Evolutionary conservation across 202 grass and related monocot genomes (phyloP), one percentile per base, ranked within the genome.

Genomic region (Panicum hallii): DNA sequence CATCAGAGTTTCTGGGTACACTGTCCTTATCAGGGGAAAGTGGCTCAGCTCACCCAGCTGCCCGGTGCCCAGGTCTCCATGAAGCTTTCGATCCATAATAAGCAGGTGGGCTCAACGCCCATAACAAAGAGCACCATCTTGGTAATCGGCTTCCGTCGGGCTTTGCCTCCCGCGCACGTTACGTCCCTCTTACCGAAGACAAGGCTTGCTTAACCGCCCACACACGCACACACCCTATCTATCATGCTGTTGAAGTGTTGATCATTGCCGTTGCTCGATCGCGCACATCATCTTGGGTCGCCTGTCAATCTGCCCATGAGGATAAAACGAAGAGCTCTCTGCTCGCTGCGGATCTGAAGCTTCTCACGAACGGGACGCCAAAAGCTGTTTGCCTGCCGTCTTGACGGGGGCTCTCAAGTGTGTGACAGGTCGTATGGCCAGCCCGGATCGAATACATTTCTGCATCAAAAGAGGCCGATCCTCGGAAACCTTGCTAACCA

Each of bases 131-230:
- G 73, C 74, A 14, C 80, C 46, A 46, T 72, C 55, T 78, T 78
- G 74, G 65, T 83, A 64, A 56, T 16, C 58, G 11, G 58, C 75
- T 2, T 41, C 56, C 67, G 41, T 84, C 87, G 67, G 9, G 5
- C 9, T 1, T 84, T 26, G 58, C 81, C 67, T 79, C 41, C 16
- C 3, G 30, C 44, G 48, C 75, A 88, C 67, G 81, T 23, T 74
- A 67, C 73, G 26, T 75, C 6, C 19, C 17, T 11, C 9, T 50
- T 19, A 13, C 32, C 32, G 2, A 32, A 32, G 32, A 32, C 26
- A 32, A 32, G 32, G 32, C 32, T 32, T 32, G 32, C 32, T 32
- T 32, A 32, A 32, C 32, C 32, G 26, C 26, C 26, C 1, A 26
- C 26, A 26, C 26, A 32, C 32, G 32, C 32, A 32, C 32, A 32